These are phyloP conservation scores for Poa pratensis DNA, from an alignment of 176 grass and related monocot species.

Conservation along the genomic window DNA sequence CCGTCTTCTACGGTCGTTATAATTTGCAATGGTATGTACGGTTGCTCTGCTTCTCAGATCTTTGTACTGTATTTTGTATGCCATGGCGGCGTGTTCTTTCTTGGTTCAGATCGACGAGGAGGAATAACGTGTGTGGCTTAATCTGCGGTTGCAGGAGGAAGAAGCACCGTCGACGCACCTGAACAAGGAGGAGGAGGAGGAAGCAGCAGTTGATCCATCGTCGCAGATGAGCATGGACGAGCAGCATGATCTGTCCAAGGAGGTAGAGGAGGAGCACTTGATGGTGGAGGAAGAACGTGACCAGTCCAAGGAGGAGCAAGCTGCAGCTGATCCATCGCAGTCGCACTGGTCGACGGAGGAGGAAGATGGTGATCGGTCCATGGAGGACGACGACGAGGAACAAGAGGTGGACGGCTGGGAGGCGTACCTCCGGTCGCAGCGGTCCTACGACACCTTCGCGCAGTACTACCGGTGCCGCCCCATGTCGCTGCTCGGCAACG, in stretches of 20 bases:
- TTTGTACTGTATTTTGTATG: too few species aligned
- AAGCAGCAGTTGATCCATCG: background rate
- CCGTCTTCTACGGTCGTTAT: too few species aligned
- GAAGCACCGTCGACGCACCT: too few species aligned
- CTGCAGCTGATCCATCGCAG: background rate
- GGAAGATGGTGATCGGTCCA: background rate
- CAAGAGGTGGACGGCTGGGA: background rate
- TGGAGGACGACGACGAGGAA: background rate
- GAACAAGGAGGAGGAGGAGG: too few species aligned
- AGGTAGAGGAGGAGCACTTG: too few species aligned
- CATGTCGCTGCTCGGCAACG: background rate
- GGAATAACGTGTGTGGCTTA: background rate
- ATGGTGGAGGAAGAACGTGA: too few species aligned
- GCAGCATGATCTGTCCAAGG: too few species aligned
- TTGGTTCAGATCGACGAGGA: background rate
- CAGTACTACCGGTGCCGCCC: conserved; percentile 40
- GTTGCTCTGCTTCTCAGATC: too few species aligned
- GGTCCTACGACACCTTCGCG: background rate
- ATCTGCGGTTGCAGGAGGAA: background rate
- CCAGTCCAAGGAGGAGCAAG: background rate
- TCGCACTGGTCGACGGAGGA: too few species aligned
- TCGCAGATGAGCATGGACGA: too few species aligned
- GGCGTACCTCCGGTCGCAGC: conserved; percentile 11
- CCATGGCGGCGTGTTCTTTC: too few species aligned
- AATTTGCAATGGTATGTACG: background rate